Conservation (phyloP, 2,329 filamentous ascomycete species). For the Xylaria sp. region DNA sequence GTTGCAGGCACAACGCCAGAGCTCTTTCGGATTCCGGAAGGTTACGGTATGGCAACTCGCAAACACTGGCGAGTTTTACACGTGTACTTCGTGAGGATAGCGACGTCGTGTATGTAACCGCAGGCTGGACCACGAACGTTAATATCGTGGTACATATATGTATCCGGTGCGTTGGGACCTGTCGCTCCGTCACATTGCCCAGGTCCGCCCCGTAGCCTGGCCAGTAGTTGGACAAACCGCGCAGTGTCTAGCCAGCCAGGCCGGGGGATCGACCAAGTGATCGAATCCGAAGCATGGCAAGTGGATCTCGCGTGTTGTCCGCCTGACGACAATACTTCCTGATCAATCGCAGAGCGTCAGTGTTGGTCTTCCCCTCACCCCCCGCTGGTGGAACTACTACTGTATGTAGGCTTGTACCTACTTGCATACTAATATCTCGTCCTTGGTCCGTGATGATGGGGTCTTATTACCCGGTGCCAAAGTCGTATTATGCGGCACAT, state of each 20-base stretch:
- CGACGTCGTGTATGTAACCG: slow-evolving; percentile 16
- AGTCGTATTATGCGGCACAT: not conserved
- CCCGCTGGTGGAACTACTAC: not conserved
- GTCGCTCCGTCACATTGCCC: slow-evolving; percentile 27
- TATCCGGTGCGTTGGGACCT: slow-evolving; percentile 40
- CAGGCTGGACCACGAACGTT: slow-evolving; percentile 13
- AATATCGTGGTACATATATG: slow-evolving; percentile 15
- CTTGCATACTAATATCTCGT: too few species aligned
- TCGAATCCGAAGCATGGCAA: slow-evolving; percentile 35
- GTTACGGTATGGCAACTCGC: slow-evolving; percentile 12
- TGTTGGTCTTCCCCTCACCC: not conserved
- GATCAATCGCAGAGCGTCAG: not conserved
- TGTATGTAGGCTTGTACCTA: too few species aligned
- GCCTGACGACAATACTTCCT: slow-evolving; percentile 24
- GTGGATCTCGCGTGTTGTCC: slow-evolving; percentile 32
- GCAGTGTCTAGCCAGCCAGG: too few species aligned
- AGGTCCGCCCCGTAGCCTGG: too few species aligned
- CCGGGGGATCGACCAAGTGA: slow-evolving; percentile 4
- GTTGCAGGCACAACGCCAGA: not conserved
- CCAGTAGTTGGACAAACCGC: not conserved
- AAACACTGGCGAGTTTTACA: slow-evolving; percentile 10
- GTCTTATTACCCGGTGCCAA: not conserved
- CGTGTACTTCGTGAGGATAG: not conserved
- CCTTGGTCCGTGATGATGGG: too few species aligned
- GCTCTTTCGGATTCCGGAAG: slow-evolving; percentile 18